Conservation (phyloP, 2,329 filamentous ascomycete species). For the Colletotrichum salicis region DNA sequence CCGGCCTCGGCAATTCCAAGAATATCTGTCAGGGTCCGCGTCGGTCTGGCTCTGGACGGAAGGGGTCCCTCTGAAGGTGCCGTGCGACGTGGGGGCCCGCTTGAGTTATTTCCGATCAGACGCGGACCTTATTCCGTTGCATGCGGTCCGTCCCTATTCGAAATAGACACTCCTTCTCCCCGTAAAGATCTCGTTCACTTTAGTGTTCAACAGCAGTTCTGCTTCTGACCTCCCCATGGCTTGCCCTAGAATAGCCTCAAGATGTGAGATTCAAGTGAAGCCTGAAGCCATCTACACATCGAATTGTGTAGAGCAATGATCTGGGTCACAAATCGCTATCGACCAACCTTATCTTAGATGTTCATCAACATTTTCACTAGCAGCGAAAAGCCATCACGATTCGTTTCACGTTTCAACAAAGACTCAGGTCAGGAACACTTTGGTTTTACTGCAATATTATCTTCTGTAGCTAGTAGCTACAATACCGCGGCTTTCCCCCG, state of each 20-base stretch:
- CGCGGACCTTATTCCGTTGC: neutral
- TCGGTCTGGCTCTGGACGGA: neutral
- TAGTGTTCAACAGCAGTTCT: neutral
- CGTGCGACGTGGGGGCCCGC: neutral
- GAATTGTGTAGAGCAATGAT: neutral
- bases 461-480: neutral
- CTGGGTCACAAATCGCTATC: neutral
- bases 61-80: neutral
- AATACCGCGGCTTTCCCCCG: neutral
- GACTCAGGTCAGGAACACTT: neutral
- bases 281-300: neutral
- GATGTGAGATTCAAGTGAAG: neutral
- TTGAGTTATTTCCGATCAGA: too few relatives aligned
- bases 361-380: neutral
- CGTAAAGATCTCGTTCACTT: too few relatives aligned
- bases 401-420: neutral
- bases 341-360: neutral
- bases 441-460: neutral
- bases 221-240: neutral
- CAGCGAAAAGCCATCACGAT: neutral
- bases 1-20: conserved; percentile 22
- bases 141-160: neutral
- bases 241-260: too few relatives aligned
- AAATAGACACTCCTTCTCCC: neutral
- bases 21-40: neutral